Evolutionary conservation across 2,329 filamentous ascomycete species (phyloP).

Genomic region (Tolypocladium pustulatum): DNA sequence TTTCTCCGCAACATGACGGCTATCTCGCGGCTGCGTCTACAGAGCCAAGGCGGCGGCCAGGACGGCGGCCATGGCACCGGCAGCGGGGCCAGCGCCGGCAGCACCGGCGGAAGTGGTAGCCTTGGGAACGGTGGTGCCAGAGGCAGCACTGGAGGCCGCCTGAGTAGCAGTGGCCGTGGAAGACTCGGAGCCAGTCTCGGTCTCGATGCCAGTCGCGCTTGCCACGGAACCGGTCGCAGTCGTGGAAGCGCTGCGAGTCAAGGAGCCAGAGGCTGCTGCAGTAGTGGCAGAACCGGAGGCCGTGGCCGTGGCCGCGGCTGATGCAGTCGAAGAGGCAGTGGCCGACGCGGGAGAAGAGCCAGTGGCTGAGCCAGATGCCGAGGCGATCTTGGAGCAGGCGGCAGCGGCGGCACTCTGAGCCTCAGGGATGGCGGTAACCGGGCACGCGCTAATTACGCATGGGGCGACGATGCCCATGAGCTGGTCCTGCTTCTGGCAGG

Average conservation of each 20-base stretch:
- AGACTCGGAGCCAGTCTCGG: background rate
- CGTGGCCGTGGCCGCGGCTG: background rate
- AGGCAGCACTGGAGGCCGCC: background rate
- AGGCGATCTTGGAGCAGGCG: constrained; percentile 15
- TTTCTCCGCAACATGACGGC: background rate
- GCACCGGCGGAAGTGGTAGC: constrained; percentile 5
- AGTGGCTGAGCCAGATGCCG: background rate
- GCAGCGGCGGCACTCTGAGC: constrained; percentile 19
- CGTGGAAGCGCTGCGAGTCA: background rate
- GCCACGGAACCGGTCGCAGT: background rate
- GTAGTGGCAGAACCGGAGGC: background rate
- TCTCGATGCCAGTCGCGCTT: no score
- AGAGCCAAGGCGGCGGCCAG: constrained; percentile 21
- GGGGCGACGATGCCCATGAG: constrained; percentile 16
- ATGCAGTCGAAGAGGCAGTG: background rate
- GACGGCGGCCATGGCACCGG: constrained; percentile 18
- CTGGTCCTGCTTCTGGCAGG: constrained; percentile 24
- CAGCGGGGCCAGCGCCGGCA: constrained; percentile 14
- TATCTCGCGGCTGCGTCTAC: constrained; percentile 9
- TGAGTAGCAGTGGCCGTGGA: background rate
- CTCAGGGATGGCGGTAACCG: constrained; percentile 15
- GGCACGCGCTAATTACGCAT: constrained; percentile 25
- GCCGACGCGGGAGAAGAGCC: background rate
- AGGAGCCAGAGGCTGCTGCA: background rate
- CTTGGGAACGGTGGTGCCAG: background rate